These are phyloP conservation scores for Dactylella cylindrospora DNA, from an alignment of 2,329 filamentous ascomycete genomes.

Conservation along the genomic window DNA sequence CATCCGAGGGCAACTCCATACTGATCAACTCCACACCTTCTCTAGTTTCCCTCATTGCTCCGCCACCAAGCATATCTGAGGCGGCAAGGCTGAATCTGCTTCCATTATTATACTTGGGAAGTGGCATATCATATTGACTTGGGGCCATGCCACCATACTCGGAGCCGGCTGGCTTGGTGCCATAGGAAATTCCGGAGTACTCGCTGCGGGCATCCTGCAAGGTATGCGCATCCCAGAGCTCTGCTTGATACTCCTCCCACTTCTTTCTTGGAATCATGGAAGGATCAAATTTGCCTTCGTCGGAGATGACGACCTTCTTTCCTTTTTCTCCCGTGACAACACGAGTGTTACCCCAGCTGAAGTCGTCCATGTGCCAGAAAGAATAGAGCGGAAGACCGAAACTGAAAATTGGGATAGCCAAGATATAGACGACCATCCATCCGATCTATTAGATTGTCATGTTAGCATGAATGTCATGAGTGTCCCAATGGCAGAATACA, in stretches of 20 bases:
- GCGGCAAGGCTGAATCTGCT: constrained; percentile 79
- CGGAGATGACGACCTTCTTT: constrained; percentile 86
- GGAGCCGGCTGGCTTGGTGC: constrained; percentile 68
- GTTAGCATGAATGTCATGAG: constrained; percentile 2
- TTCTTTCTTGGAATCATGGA: constrained; percentile 91
- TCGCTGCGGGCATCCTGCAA: constrained; percentile 81
- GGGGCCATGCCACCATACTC: constrained; percentile 58
- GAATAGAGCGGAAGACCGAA: constrained; percentile 87
- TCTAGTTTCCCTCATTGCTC: constrained; percentile 56
- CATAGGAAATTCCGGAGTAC: constrained; percentile 90
- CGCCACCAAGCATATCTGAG: constrained; percentile 68
- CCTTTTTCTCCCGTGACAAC: constrained; percentile 92
- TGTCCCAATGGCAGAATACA: not conserved
- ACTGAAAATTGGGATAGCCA: constrained; percentile 88
- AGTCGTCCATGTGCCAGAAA: constrained; percentile 99
- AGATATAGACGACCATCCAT: constrained; percentile 95
- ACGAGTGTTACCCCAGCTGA: constrained; percentile 98
- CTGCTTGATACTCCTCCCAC: constrained; percentile 98
- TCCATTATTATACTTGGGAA: constrained; percentile 56
- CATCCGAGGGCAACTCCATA: constrained; percentile 79
- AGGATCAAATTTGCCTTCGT: constrained; percentile 98
- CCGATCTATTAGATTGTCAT: constrained; percentile 61
- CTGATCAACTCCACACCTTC: constrained; percentile 75
- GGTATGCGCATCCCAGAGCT: constrained; percentile 93
- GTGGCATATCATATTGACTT: constrained; percentile 58